Percentiles rank a stretch among this genome's conserved stretches.
phyloP scores from a whole-genome alignment of 371 early-diverging fungal genomes.

The Mitosporidium daphniae region DNA sequence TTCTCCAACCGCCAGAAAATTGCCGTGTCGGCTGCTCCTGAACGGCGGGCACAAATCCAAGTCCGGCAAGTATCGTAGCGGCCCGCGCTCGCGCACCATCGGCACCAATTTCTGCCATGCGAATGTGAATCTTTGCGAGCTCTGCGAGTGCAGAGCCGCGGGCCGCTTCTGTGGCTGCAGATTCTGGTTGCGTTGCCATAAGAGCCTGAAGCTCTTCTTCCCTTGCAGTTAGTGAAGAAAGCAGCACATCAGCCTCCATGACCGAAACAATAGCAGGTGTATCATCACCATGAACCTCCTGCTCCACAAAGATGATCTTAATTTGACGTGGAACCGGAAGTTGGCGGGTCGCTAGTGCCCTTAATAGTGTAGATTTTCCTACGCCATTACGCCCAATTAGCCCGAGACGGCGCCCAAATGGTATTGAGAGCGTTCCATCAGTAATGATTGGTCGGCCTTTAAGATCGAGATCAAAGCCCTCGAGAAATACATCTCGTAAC shows the following conservation, averaged over 20 bases:
- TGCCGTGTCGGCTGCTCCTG: conserved; percentile 38
- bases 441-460: conserved; percentile 63
- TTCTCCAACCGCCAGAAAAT: conserved; percentile 95
- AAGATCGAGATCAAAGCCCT: conserved; percentile 72
- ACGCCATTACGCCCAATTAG: conserved; percentile 94
- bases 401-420: conserved; percentile 67
- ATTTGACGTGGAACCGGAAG: conserved; percentile 49
- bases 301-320: conserved; percentile 79
- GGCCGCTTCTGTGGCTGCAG: conserved; percentile 30
- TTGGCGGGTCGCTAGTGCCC: conserved; percentile 56
- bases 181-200: too few species aligned
- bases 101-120: conserved; percentile 67
- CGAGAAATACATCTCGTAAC: conserved; percentile 71
- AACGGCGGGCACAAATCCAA: conserved; percentile 48
- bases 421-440: conserved; percentile 33
- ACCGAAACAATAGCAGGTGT: conserved; percentile 46
- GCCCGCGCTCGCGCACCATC: conserved; percentile 80
- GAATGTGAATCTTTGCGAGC: conserved; percentile 64
- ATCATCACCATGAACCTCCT: conserved; percentile 69
- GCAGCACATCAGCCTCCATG: conserved; percentile 35
- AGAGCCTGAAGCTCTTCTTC: too few species aligned
- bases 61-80: conserved; percentile 50
- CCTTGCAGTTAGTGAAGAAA: conserved; percentile 11
- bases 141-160: conserved; percentile 29
- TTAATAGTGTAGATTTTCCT: conserved; percentile 84